Percentiles rank a stretch among this genome's conserved stretches.
Conservation (phyloP, 1,139 yeast species). For the Yamadazyma diospyri region DNA sequence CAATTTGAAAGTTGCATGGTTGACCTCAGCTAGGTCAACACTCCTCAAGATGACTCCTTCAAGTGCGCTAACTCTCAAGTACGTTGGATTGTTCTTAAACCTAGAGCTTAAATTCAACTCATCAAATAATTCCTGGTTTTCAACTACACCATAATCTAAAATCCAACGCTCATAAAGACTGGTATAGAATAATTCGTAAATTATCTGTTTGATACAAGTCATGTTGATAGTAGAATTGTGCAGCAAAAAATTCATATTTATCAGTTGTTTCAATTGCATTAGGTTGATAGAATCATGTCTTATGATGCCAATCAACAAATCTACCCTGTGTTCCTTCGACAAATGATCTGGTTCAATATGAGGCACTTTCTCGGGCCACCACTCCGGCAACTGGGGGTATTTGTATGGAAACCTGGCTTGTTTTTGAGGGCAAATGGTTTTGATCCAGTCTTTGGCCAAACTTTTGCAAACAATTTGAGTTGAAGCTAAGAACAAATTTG, state of each 20-base stretch:
- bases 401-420: conserved; percentile 66
- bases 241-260: conserved; percentile 7
- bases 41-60: conserved; percentile 1
- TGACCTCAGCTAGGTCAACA: conserved; percentile 3
- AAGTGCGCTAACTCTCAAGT: conserved; percentile 3
- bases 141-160: conserved; percentile 10
- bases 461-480: conserved; percentile 56
- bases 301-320: conserved; percentile 43
- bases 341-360: conserved; percentile 78
- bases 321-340: conserved; percentile 52
- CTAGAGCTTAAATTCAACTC: conserved; percentile 7
- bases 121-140: conserved; percentile 10
- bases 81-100: conserved; percentile 1
- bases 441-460: conserved; percentile 68
- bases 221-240: conserved; percentile 1
- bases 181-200: conserved; percentile 27
- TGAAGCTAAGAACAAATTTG: conserved; percentile 16
- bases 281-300: conserved; percentile 24
- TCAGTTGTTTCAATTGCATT: conserved; percentile 18
- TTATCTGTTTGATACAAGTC: conserved; percentile 5
- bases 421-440: conserved; percentile 60
- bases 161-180: conserved; percentile 27
- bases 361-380: conserved; percentile 67
- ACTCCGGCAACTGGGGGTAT: conserved; percentile 50
- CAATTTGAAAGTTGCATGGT: conserved; percentile 4